Conservation (phyloP, 1,284 basidiomycete species). For the Mycocalia duriaeana region DNA sequence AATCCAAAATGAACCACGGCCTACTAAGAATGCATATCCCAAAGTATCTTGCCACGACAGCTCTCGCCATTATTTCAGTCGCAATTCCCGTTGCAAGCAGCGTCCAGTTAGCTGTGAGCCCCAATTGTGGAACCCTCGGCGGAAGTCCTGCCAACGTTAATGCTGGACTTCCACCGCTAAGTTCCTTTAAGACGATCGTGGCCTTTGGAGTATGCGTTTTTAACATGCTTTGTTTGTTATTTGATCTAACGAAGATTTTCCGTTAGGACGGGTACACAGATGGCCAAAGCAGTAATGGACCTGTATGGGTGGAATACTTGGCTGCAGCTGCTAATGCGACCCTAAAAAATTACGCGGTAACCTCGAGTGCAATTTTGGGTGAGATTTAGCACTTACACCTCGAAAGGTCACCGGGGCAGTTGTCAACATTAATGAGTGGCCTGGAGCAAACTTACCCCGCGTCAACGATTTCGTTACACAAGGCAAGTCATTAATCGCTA, state of each 20-base stretch:
- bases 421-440: conserved; percentile 31
- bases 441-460: conserved; percentile 11
- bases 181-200: conserved; percentile 36
- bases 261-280: conserved; percentile 30
- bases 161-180: conserved; percentile 31
- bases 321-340: conserved; percentile 26
- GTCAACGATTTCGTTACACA: neutral
- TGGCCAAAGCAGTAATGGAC: conserved; percentile 29
- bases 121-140: conserved; percentile 32
- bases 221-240: neutral
- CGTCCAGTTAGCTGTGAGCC: conserved; percentile 38
- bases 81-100: conserved; percentile 13
- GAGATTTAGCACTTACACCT: neutral
- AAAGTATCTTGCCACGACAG: conserved; percentile 14
- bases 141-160: conserved; percentile 39
- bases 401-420: conserved; percentile 29
- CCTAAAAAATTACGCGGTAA: conserved; percentile 39
- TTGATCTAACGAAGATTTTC: neutral
- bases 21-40: conserved; percentile 13
- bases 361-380: conserved; percentile 11
- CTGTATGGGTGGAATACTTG: conserved; percentile 32
- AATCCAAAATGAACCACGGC: too few species aligned
- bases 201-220: conserved; percentile 35
- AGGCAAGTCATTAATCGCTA: neutral
- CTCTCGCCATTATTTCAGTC: conserved; percentile 16